Evolutionary conservation across 2,329 filamentous ascomycete genomes (phyloP), one percentile per base, ranked within the genome.

Genomic region (Stagonosporopsis chrysanthemi): DNA sequence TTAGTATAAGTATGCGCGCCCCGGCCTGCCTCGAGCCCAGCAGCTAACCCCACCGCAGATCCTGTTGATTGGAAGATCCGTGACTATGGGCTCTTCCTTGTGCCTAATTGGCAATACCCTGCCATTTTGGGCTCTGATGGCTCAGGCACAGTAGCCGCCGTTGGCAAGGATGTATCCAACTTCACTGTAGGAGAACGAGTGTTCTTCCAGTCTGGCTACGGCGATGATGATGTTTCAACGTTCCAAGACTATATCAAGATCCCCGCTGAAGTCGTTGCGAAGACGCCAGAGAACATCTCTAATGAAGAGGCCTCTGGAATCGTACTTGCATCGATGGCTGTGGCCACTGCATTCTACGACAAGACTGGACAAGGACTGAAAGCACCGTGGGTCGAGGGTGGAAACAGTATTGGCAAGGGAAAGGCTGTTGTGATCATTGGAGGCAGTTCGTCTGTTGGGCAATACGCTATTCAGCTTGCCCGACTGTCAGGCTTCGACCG

Each of bases 61-160:
- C 81, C 81, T 2, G 74, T 80, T 47, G 82, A 84, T 55, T 54
- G 19, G 47, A 42, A 71, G 42, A 78, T 80, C 71, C 80, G 79
- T n/a, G 70, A 76, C 23, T 60, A 68, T 6, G 82, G 80, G 15
- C 35, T 56, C 12, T 72, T 82, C 52, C 74, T 78, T 44, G 75
- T 81, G 36, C 40, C 72, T 1, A 31, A 43, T 8, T 55, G 52
- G 52, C 17, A 49, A 2, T 81, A 80, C 58, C 81, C 82, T 5
- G 75, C 79, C 0, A 74, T 81, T 22, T 50, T 76, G 6, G 78
- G 79, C 38, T 78, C 78, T 12, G 81, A 83, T 38, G 66, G 81
- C 2, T 60, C 79, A 0, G 81, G 81, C 0, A 28, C 80, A 8
- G 77, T 83, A 29, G 65, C 81, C 17, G 71, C 78, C 36, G 69